Conservation (phyloP, 345 rosid genomes). For the Populus pruinosa region DNA sequence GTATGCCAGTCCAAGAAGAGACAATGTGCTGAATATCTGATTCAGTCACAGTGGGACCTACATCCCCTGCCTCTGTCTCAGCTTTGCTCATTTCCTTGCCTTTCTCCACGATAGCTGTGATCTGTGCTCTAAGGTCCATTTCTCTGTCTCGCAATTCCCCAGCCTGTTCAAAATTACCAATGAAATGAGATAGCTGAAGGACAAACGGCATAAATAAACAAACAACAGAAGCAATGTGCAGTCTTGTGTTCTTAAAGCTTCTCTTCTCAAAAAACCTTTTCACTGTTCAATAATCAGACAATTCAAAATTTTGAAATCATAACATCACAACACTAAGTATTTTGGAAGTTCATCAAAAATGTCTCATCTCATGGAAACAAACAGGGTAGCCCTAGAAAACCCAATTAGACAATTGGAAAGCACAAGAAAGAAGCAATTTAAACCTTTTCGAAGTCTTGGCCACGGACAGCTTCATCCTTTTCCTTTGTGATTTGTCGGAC, state of each 20-base stretch:
- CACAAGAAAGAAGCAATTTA: background rate
- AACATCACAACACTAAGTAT: background rate
- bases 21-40: conserved; percentile 93
- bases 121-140: conserved; percentile 92
- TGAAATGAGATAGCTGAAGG: background rate
- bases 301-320: background rate
- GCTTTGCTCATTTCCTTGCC: conserved; percentile 97
- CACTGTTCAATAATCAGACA: background rate
- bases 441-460: conserved; percentile 98
- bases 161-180: conserved; percentile 50
- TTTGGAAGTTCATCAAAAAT: background rate
- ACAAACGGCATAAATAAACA: background rate
- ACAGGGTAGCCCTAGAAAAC: background rate
- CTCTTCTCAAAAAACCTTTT: background rate
- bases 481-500: conserved; percentile 89
- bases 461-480: conserved; percentile 90
- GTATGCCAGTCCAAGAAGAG: conserved; percentile 95
- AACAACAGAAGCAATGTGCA: background rate
- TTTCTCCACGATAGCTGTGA: conserved; percentile 67
- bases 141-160: conserved; percentile 92
- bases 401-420: background rate
- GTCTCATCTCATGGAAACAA: background rate
- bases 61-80: conserved; percentile 83
- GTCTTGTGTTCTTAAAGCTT: background rate
- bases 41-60: conserved; percentile 77